Evolutionary conservation across 2,329 filamentous ascomycete genomes (phyloP).

Genomic region (Drechslera avenae): DNA sequence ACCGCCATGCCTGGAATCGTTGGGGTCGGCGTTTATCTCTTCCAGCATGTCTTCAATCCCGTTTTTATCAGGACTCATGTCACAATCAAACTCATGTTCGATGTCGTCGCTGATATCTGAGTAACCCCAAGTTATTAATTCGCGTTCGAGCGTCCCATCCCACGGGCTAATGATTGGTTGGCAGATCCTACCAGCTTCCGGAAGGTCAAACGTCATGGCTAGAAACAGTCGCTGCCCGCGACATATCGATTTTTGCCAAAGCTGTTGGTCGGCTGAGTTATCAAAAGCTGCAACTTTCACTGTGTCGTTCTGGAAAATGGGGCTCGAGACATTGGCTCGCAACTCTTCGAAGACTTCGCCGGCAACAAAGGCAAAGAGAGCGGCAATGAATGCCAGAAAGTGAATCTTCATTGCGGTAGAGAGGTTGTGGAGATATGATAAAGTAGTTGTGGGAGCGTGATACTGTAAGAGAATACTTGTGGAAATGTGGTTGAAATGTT

Average conservation of each 20-base stretch:
- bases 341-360: neutral
- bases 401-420: neutral
- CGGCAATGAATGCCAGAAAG: neutral
- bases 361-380: neutral
- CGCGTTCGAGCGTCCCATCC: neutral
- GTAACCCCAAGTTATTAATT: conserved; percentile 1
- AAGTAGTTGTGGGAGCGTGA: no score
- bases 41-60: neutral
- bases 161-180: neutral
- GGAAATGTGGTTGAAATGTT: no score
- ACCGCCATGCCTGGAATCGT: neutral
- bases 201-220: neutral
- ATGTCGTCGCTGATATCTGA: neutral
- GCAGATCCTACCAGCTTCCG: neutral
- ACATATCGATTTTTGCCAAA: neutral
- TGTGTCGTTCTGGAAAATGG: neutral
- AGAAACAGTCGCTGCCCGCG: neutral
- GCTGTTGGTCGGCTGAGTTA: neutral
- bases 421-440: no score
- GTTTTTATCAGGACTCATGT: no score
- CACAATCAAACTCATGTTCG: no score
- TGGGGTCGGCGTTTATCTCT: neutral
- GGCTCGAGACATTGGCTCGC: neutral
- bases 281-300: neutral
- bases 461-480: no score